Evolutionary conservation across 2,329 filamentous ascomycete genomes (phyloP).

Genomic region (Fusarium ramigenum): DNA sequence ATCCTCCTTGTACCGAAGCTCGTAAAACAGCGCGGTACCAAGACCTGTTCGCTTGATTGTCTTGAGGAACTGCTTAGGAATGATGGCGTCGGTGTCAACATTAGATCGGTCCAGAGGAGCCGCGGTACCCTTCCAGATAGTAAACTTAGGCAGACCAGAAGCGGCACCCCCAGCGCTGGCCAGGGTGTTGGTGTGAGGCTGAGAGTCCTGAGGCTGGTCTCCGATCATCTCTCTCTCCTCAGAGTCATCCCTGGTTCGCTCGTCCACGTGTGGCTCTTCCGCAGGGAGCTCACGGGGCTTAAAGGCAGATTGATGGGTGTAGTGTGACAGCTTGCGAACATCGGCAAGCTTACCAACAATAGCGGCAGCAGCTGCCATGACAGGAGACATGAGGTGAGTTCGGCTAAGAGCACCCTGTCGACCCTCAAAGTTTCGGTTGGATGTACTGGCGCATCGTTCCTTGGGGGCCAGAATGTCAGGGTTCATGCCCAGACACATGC

Average conservation of each 20-base stretch:
- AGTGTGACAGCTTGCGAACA: slow-evolving; percentile 79
- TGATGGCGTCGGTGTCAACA: slow-evolving; percentile 98
- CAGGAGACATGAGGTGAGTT: slow-evolving; percentile 96
- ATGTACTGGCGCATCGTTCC: slow-evolving; percentile 94
- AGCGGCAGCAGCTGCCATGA: slow-evolving; percentile 92
- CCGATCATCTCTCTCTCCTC: slow-evolving; percentile 62
- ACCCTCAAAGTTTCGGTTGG: slow-evolving; percentile 97
- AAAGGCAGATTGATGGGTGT: slow-evolving; percentile 68
- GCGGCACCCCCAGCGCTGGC: slow-evolving; percentile 54
- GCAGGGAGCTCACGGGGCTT: slow-evolving; percentile 58
- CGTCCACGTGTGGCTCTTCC: slow-evolving; percentile 61
- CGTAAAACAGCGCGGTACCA: slow-evolving; percentile 86
- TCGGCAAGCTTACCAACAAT: slow-evolving; percentile 92
- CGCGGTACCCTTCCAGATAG: slow-evolving; percentile 83
- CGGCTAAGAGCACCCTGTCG: slow-evolving; percentile 91
- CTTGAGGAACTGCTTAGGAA: slow-evolving; percentile 99
- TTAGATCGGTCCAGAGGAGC: slow-evolving; percentile 89
- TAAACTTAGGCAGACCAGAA: slow-evolving; percentile 84
- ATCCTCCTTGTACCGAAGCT: slow-evolving; percentile 79
- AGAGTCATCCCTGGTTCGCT: slow-evolving; percentile 61
- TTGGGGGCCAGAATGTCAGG: slow-evolving; percentile 92
- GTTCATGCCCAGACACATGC: slow-evolving; percentile 99
- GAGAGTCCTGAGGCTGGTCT: slow-evolving; percentile 71
- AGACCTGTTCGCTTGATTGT: slow-evolving; percentile 98
- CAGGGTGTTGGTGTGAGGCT: slow-evolving; percentile 71